A percentile compares a stretch with the other conserved stretches of the same genome.
phyloP scores from a whole-genome alignment of 768 basidiomycete species.

The Cystofilobasidium macerans region DNA sequence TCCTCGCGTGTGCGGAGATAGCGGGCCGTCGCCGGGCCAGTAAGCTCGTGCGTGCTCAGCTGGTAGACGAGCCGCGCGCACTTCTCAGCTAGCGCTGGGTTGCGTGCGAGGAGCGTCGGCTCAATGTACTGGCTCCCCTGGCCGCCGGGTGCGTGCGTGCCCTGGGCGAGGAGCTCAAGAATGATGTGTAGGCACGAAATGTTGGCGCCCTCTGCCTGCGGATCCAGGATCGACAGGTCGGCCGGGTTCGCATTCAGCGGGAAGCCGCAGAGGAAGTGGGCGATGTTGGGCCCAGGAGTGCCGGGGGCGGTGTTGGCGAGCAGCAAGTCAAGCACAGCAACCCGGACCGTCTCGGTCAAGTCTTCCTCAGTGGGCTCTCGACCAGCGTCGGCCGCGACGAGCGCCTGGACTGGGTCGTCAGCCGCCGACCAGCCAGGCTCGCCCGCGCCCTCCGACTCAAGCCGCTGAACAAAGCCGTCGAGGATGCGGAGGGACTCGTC shows the following conservation, averaged over 20 bases:
- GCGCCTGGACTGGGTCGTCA: slow-evolving; percentile 36
- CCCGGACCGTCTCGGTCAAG: slow-evolving; percentile 55
- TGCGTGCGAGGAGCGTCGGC: slow-evolving; percentile 33
- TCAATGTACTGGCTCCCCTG: slow-evolving; percentile 5
- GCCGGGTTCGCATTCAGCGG: slow-evolving; percentile 46
- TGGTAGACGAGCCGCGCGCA: slow-evolving; percentile 74
- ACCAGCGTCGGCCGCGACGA: slow-evolving; percentile 18
- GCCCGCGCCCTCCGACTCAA: slow-evolving; percentile 53
- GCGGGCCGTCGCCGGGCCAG: slow-evolving; percentile 66
- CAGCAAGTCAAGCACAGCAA: slow-evolving; percentile 69
- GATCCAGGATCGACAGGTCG: slow-evolving; percentile 48
- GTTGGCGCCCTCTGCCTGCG: slow-evolving; percentile 30
- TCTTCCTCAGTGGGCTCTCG: slow-evolving; percentile 17
- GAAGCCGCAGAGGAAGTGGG: slow-evolving; percentile 72
- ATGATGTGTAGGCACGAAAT: slow-evolving; percentile 67
- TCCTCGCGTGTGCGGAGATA: slow-evolving; percentile 80
- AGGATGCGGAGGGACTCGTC: slow-evolving; percentile 75
- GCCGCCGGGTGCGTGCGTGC: slow-evolving; percentile 40
- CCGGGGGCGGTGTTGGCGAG: slow-evolving; percentile 59
- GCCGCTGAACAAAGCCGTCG: slow-evolving; percentile 58
- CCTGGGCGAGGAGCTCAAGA: slow-evolving; percentile 61
- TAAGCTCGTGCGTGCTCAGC: slow-evolving; percentile 73
- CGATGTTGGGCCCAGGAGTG: slow-evolving; percentile 64
- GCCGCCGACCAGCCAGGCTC: slow-evolving; percentile 53
- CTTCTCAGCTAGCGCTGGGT: slow-evolving; percentile 72